Base-by-base conservation (phyloP, 2,329 filamentous ascomycete species). In the Pseudogymnoascus sp. region DNA sequence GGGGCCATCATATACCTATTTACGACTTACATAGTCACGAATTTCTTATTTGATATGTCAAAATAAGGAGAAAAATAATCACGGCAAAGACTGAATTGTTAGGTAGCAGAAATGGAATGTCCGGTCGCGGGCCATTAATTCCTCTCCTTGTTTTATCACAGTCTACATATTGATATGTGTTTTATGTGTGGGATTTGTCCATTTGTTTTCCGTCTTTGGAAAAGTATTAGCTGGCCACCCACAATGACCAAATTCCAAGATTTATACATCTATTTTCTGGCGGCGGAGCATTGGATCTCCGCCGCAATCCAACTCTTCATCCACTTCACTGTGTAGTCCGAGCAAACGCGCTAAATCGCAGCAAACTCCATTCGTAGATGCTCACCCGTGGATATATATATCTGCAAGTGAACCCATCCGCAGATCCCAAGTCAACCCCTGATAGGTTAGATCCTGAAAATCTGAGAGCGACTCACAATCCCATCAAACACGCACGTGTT, bases 401-500 rank as follows among this genome's bases (percentile, higher is more conserved):
- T n/a, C 10, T 19, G n/a, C 5, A 31, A 56, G 26, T 21, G 29
- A 3, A 7, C 29, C 50, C n/a, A 21, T 13, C 15, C 2, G n/a
- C n/a, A 56, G 5, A 7, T 13, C 17, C 26, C 1, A 56, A 13
- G 1, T 13, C 7, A 19, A 21, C 1, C 29, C n/a, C 5, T 23
- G 50, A 33, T 2, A 7, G n/a, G n/a, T 15, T 56, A 56, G 3
- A 56, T 56, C 7, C 50, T 56, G 11, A 56, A 33, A 33, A 33
- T 15, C 29, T 56, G 50, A 6, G 50, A 19, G 29, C 50, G 50
- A 21, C 50, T 56, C 9, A n/a, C 50, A 56, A 56, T 33, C 29
- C 87, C 87, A 77, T 89, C 87, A 69, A 87, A 89, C 65, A 90
- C 79, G 71, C 87, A 88, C 15, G 84, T 87, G 73, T 89, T 88